Evolutionary conservation across 1,139 yeast species (phyloP), one percentile per base, ranked within the genome.

Genomic region (Saccharomycopsis crataegensis): DNA sequence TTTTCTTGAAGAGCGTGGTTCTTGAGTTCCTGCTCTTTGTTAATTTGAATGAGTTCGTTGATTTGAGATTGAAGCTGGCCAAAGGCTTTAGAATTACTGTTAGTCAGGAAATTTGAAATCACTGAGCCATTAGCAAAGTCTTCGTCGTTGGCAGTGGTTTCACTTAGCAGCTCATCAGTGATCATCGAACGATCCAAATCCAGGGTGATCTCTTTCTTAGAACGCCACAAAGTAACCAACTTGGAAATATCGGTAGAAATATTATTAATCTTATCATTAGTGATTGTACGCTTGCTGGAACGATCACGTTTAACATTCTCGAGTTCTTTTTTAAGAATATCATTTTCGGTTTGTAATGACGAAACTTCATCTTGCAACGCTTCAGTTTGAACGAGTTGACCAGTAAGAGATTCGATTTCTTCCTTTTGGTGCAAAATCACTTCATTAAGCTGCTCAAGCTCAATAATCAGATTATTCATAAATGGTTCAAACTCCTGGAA

Each of bases 381-480:
- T 59, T 76, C 76, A 59, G 78, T 78, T 37, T 73, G 76, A 53
- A 68, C 70, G 1, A 80, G 70, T 58, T 73, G 74, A 3, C 63
- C 60, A n/a, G 74, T 66, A 59, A 79, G 70, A 7, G 65, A 62
- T 4, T 66, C 65, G 43, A 83, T 74, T 59, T 73, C 71, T 7
- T 67, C 70, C 57, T 78, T 79, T 67, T 84, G 90, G 6, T 69
- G 67, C 60, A 77, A 74, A 44, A 85, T 74, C 32, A 85, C 65
- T 44, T 72, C 70, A 63, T 83, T 85, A 63, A 85, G 68, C 37
- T 73, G 73, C 8, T 76, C 70, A 47, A 83, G 69, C 55, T 80
- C 80, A 3, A 78, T 69, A 55, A 83, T 70, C 60, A 81, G 83
- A 48, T 77, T 72, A 54, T 77, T 72, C 71, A 83, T 75, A 52